Conservation (phyloP, 352 stramenopile genomes). For the Phytophthora ramorum region DNA sequence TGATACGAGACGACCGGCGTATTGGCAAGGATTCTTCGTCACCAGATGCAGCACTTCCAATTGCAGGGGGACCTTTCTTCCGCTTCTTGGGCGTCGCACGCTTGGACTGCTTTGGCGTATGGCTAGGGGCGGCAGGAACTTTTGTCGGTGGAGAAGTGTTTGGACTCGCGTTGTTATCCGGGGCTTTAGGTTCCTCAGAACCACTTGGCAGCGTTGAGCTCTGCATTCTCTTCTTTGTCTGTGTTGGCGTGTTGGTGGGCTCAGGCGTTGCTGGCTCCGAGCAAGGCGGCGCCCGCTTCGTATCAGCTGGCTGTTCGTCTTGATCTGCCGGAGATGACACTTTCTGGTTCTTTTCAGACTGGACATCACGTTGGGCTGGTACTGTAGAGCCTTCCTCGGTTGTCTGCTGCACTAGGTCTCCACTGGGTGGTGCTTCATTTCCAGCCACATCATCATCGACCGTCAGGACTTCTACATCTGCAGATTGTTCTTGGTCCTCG, state of each 20-base stretch:
- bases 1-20: slow-evolving; percentile 28
- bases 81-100: slow-evolving; percentile 16
- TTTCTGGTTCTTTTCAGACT: background rate
- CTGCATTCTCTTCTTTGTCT: slow-evolving; percentile 11
- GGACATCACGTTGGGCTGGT: background rate
- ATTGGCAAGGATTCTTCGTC: background rate
- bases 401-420: background rate
- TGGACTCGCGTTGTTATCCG: background rate
- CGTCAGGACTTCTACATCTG: background rate
- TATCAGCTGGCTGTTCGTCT: background rate
- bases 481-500: background rate
- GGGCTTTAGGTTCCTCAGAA: background rate
- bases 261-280: background rate
- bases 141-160: background rate
- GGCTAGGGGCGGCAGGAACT: slow-evolving; percentile 1
- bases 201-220: background rate
- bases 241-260: background rate
- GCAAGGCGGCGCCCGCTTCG: background rate
- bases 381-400: background rate
- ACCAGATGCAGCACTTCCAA: background rate
- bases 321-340: background rate
- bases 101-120: slow-evolving; percentile 17
- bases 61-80: background rate
- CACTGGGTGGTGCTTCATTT: background rate
- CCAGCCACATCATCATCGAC: background rate